These are phyloP conservation scores for Pachysandra terminalis DNA, from an alignment of 164 flowering plant genomes.

Conservation along the genomic window DNA sequence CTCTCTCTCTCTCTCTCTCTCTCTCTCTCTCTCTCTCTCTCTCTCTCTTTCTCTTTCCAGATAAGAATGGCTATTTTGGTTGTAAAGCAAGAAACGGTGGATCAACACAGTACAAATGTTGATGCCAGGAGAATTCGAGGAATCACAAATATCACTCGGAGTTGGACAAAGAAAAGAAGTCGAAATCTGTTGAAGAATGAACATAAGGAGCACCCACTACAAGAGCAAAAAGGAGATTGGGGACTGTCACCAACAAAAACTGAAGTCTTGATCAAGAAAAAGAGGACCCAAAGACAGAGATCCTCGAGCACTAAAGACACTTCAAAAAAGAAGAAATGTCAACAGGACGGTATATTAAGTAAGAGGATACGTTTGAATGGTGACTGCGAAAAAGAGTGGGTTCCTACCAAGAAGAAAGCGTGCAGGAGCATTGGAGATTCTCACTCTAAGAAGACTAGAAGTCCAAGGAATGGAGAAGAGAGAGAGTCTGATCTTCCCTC, in stretches of 20 bases:
- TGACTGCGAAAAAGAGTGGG: conserved; percentile 11
- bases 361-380: conserved; percentile 17
- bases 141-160: background rate
- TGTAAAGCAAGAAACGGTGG: conserved; percentile 8
- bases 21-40: too few species aligned
- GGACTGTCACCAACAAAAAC: too few species aligned
- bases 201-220: too few species aligned
- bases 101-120: background rate
- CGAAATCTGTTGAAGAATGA: background rate
- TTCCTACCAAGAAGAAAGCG: conserved; percentile 13
- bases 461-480: conserved; percentile 1
- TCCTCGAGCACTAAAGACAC: too few species aligned
- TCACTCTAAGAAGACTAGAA: conserved; percentile 1
- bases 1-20: too few species aligned
- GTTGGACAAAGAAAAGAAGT: conserved; percentile 6
- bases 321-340: too few species aligned
- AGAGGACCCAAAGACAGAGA: too few species aligned
- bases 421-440: conserved; percentile 4
- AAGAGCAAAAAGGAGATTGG: too few species aligned
- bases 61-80: conserved; percentile 19
- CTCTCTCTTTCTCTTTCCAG: conserved; percentile 6
- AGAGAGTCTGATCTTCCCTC: conserved; percentile 10
- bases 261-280: too few species aligned
- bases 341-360: too few species aligned
- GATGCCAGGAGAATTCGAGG: background rate